Base-by-base conservation (phyloP, 2,329 filamentous ascomycete genomes). In the Parascedosporium putredinis region DNA sequence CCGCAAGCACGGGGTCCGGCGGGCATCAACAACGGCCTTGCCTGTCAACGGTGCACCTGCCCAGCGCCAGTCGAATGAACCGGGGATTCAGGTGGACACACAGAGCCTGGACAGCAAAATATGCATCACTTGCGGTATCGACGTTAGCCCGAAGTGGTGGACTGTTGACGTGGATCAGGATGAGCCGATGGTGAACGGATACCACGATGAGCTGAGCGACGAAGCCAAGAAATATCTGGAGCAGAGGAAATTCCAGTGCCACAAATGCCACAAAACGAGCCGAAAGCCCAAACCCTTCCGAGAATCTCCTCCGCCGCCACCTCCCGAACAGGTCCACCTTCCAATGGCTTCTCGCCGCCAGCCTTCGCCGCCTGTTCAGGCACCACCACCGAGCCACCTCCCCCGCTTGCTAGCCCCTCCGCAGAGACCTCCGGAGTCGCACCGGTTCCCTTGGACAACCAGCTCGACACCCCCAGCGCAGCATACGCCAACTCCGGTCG, bases 121-220 rank as follows among this genome's bases (percentile, higher is more conserved):
- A 16, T 85, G 81, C 65, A 72, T 79, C 44, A 81, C 78, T 5
- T 85, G 81, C 57, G 75, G 75, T 31, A 75, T 84, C 51, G 83
- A 89, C 59, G 76, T 84, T 47, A 88, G 83, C 57, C 86, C 84
- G 4, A 83, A 77, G 59, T 89, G 85, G 85, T 85, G 84, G 75
- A 69, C 75, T 3, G 75, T 78, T 50, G 70, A 77, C 55, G 67
- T 72, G 54, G 61, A 62, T 0, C 72, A 77, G 54, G 75, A 76
- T 58, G 75, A 67, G 47, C 70, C 68, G 55, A 67, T 75, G 40
- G 72, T 64, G 43, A 79, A 75, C 55, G 78, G 73, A 5, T 70
- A 74, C 55, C 64, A 69, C 24, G 74, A 71, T 40, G 64, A 61
- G 38, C 64, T 78, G 48, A 74, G 76, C 44, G 67, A 68, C n/a